phyloP scores from a whole-genome alignment of 2,329 filamentous ascomycete genomes.

The Sarocladiaceae sp. region DNA sequence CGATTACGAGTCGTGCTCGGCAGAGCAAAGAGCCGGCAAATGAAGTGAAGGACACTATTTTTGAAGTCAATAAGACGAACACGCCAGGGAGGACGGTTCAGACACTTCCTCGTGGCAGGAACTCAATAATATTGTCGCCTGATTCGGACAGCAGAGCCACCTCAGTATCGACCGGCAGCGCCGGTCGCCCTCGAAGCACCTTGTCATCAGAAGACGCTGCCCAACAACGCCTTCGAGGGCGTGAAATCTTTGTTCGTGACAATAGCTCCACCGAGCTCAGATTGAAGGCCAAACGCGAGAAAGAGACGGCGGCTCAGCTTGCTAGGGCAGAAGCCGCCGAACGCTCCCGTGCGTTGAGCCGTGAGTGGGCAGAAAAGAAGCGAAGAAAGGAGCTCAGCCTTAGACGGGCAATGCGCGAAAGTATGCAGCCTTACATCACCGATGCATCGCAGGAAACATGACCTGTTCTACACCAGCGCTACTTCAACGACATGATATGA shows the following conservation, averaged over 20 bases:
- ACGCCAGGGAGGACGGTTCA: background rate
- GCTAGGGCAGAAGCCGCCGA: constrained; percentile 59
- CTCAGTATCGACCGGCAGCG: constrained; percentile 42
- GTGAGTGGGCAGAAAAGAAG: constrained; percentile 60
- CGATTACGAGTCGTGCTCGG: constrained; percentile 52
- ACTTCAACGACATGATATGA: constrained; percentile 2
- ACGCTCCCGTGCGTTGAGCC: constrained; percentile 52
- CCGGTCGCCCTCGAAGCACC: constrained; percentile 40
- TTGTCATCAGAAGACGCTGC: constrained; percentile 47
- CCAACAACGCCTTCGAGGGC: constrained; percentile 48
- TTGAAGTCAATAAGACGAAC: constrained; percentile 9
- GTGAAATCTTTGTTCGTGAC: constrained; percentile 51
- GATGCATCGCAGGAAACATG: background rate
- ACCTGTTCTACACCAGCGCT: background rate
- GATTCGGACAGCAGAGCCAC: constrained; percentile 32
- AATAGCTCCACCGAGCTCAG: constrained; percentile 41
- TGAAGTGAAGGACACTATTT: background rate
- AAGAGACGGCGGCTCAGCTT: constrained; percentile 48
- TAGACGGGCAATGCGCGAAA: background rate
- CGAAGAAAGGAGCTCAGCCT: constrained; percentile 30
- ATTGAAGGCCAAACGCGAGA: constrained; percentile 49
- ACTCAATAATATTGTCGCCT: constrained; percentile 17
- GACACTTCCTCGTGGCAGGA: constrained; percentile 21
- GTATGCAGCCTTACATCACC: background rate
- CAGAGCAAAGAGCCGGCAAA: constrained; percentile 37